phyloP scores from a whole-genome alignment of 768 basidiomycete genomes.

The Amylocystis lapponica region DNA sequence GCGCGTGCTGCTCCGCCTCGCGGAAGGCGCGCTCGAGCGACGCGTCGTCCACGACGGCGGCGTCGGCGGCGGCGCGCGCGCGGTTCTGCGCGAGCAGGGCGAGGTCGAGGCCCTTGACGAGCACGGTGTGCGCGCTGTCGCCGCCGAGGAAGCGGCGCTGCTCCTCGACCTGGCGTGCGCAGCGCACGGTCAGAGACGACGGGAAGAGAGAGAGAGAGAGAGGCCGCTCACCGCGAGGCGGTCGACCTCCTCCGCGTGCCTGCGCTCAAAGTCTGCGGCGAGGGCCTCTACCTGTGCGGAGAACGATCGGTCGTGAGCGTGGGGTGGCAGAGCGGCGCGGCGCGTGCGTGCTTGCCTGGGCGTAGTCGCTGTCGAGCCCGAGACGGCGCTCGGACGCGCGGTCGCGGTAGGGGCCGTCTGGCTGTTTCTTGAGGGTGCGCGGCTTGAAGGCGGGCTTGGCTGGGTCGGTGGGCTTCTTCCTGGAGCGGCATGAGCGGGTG shows the following conservation, averaged over 20 bases:
- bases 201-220: not conserved
- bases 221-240: constrained; percentile 45
- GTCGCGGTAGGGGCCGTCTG: constrained; percentile 58
- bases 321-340: no score
- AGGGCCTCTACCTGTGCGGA: constrained; percentile 81
- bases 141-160: constrained; percentile 71
- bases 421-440: constrained; percentile 62
- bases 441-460: constrained; percentile 74
- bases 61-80: constrained; percentile 45
- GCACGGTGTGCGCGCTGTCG: constrained; percentile 69
- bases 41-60: constrained; percentile 66
- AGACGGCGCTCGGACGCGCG: constrained; percentile 67
- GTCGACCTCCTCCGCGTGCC: constrained; percentile 51
- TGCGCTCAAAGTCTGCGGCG: constrained; percentile 74
- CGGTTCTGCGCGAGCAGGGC: constrained; percentile 80
- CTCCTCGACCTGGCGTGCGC: constrained; percentile 49
- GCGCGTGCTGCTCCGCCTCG: constrained; percentile 35
- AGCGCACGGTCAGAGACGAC: not conserved
- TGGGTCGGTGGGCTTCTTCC: constrained; percentile 43
- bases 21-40: constrained; percentile 71
- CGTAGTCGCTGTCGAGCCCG: constrained; percentile 68
- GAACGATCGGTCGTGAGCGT: no score
- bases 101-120: constrained; percentile 79
- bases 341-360: constrained; percentile 54
- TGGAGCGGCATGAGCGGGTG: constrained; percentile 19